These are phyloP conservation scores for Flueggea neowawraea DNA, from an alignment of 441 rosid species.

Conservation along the genomic window DNA sequence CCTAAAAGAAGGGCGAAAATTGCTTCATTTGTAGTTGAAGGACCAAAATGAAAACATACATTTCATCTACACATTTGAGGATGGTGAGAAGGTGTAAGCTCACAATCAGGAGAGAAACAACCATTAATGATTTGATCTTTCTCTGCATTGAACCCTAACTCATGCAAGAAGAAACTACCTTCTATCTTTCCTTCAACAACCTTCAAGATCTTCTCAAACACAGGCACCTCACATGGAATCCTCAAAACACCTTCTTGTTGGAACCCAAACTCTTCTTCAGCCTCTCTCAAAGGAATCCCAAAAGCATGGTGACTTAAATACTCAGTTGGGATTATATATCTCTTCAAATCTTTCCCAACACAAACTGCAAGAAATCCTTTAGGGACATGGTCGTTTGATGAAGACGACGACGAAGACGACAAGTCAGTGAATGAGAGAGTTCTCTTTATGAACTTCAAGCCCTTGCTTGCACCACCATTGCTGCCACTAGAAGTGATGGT, in stretches of 20 bases:
- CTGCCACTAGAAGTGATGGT: background rate
- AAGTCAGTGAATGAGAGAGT: conserved; percentile 41
- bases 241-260: conserved; percentile 45
- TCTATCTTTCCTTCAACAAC: conserved; percentile 28
- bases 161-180: conserved; percentile 12
- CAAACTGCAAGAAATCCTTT: conserved; percentile 51
- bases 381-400: conserved; percentile 26
- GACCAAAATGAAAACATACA: background rate
- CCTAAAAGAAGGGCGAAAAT: too few species aligned
- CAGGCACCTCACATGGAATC: conserved; percentile 45
- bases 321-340: conserved; percentile 45
- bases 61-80: conserved; percentile 41
- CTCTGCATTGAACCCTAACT: conserved; percentile 14
- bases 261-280: conserved; percentile 56
- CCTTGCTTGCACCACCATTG: conserved; percentile 16
- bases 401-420: background rate
- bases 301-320: conserved; percentile 44
- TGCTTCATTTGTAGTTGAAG: background rate
- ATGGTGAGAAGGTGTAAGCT: conserved; percentile 30
- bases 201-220: conserved; percentile 43
- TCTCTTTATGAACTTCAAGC: conserved; percentile 43
- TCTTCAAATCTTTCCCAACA: conserved; percentile 43
- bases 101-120: conserved; percentile 33
- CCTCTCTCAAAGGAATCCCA: conserved; percentile 39
- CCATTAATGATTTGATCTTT: conserved; percentile 11